Conservation (phyloP, 2,329 filamentous ascomycete genomes). For the Botrytis galanthina region DNA sequence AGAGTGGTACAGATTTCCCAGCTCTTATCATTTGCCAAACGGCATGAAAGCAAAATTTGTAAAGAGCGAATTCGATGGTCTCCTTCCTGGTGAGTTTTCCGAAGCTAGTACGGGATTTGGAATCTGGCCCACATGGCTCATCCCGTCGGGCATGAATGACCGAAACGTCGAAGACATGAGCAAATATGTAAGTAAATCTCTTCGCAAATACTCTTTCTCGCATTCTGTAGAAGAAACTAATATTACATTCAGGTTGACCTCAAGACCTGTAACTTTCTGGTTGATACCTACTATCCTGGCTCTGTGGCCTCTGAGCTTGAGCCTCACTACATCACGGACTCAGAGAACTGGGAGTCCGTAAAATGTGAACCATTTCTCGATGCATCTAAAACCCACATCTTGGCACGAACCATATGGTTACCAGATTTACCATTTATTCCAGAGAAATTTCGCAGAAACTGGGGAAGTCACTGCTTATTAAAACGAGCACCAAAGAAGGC, state of each 20-base stretch:
- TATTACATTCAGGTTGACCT: conserved; percentile 56
- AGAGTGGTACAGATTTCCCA: conserved; percentile 98
- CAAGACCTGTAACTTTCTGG: conserved; percentile 73
- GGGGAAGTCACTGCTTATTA: conserved; percentile 87
- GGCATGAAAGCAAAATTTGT: conserved; percentile 84
- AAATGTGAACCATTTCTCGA: conserved; percentile 81
- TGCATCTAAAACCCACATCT: conserved; percentile 65
- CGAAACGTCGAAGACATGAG: conserved; percentile 79
- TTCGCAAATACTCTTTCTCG: background rate
- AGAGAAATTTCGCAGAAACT: conserved; percentile 66
- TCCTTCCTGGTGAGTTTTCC: conserved; percentile 87
- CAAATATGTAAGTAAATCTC: conserved; percentile 67
- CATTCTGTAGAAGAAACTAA: background rate
- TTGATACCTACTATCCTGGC: conserved; percentile 78
- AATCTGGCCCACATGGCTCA: conserved; percentile 75
- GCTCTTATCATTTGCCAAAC: conserved; percentile 85
- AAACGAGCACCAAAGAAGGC: conserved; percentile 47
- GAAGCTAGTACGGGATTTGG: conserved; percentile 67
- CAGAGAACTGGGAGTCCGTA: conserved; percentile 72
- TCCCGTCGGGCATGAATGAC: conserved; percentile 86
- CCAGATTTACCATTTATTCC: conserved; percentile 71
- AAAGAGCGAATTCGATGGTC: conserved; percentile 82
- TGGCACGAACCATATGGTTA: conserved; percentile 79
- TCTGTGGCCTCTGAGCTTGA: conserved; percentile 63
- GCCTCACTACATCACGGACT: conserved; percentile 75